A percentile compares a stretch with the other conserved stretches of the same genome.
Evolutionary conservation across 1,284 basidiomycete genomes (phyloP).

Genomic region (Inonotus obliquus): DNA sequence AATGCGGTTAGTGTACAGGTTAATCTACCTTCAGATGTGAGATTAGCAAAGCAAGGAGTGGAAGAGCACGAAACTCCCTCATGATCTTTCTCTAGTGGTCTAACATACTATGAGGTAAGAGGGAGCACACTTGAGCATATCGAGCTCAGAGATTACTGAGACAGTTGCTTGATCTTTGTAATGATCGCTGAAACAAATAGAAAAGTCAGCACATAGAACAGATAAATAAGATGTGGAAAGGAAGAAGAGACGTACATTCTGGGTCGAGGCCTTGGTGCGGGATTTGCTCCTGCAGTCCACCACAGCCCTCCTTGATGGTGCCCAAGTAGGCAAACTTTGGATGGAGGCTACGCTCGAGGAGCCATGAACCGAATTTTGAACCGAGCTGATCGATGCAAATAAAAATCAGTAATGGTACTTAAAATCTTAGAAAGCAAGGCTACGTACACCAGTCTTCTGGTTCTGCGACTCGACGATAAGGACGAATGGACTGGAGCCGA

Average conservation of each 20-base stretch:
- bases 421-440: constrained; percentile 1
- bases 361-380: constrained; percentile 78
- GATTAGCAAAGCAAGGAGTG: not conserved
- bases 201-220: not conserved
- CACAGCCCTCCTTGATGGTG: constrained; percentile 75
- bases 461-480: constrained; percentile 82
- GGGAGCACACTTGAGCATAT: not conserved
- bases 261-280: constrained; percentile 70
- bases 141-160: constrained; percentile 25
- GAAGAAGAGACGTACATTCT: constrained; percentile 51
- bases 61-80: not conserved
- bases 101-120: not conserved
- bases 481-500: constrained; percentile 70
- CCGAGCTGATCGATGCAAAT: constrained; percentile 49
- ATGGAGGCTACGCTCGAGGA: constrained; percentile 73
- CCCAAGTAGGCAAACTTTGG: constrained; percentile 82
- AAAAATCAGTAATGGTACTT: not conserved
- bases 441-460: constrained; percentile 76
- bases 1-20: not conserved
- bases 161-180: constrained; percentile 53
- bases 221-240: constrained; percentile 2
- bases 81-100: not conserved
- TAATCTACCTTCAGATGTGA: not conserved
- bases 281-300: constrained; percentile 80
- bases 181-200: constrained; percentile 50